Evolutionary conservation across 345 rosid genomes (phyloP).

Genomic region (Tarenaya hassleriana): DNA sequence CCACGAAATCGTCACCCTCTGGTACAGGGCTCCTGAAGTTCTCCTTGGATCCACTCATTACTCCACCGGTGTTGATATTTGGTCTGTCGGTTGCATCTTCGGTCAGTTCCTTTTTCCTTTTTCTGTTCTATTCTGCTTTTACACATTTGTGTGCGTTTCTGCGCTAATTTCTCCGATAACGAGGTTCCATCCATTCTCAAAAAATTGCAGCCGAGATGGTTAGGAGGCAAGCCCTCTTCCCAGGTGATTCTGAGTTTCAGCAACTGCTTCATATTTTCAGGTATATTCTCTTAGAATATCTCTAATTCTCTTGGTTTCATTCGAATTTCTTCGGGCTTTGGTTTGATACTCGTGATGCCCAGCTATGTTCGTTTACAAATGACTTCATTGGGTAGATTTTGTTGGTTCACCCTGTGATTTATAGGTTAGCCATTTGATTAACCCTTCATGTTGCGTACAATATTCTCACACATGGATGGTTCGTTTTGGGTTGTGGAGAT

Average conservation of each 20-base stretch:
- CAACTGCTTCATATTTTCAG: slow-evolving; percentile 93
- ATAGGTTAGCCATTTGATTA: too few species aligned
- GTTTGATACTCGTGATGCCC: slow-evolving; percentile 1
- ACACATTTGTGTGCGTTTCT: background rate
- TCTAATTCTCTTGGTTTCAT: background rate
- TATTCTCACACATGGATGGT: background rate
- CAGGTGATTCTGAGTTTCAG: slow-evolving; percentile 91
- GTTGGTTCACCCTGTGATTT: too few species aligned
- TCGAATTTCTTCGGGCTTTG: background rate
- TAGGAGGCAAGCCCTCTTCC: slow-evolving; percentile 85
- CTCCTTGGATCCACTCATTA: slow-evolving; percentile 79
- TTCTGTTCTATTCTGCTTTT: background rate
- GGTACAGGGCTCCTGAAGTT: slow-evolving; percentile 96
- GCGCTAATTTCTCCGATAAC: slow-evolving; percentile 1
- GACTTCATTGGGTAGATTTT: too few species aligned
- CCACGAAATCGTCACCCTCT: slow-evolving; percentile 91
- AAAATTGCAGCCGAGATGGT: slow-evolving; percentile 51
- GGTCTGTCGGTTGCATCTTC: slow-evolving; percentile 98
- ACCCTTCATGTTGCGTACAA: background rate
- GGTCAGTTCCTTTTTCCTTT: too few species aligned
- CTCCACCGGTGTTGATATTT: slow-evolving; percentile 84
- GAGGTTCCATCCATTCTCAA: background rate
- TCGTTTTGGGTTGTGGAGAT: slow-evolving; percentile 36
- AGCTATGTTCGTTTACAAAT: background rate
- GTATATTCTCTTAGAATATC: slow-evolving; percentile 25